Evolutionary conservation across 768 basidiomycete genomes (phyloP), one percentile per base, ranked within the genome.

Genomic region (Auricularia heimuer): DNA sequence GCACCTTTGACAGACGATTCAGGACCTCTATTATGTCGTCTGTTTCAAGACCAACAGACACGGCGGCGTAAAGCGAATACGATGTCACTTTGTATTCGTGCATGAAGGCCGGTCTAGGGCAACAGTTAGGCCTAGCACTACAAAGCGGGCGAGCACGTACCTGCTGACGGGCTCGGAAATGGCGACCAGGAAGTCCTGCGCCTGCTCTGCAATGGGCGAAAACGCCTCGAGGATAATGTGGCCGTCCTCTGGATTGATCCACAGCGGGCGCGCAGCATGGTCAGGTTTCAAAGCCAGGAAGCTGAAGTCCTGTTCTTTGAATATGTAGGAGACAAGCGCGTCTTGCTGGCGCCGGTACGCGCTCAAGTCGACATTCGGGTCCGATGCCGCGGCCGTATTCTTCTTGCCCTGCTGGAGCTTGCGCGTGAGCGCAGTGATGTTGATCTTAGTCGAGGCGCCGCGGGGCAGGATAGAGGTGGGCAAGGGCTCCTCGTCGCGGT

Each of bases 61-160:
- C 96, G 62, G 97, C 97, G 66, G 97, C 97, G 75, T 99, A 98
- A 16, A 99, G 81, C 18, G 96, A 98, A 76, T 98, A 97, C 56
- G 94, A 89, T 65, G 96, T 98, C 73, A 99, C 85, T 78, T 96
- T 94, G 82, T 98, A 99, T 80, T 98, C 97, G 78, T 99, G 96
- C 68, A 98, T 95, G 77, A 96, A 94, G 61, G 93, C 88, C 63
- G 97, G 97, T 81, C 96, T 96, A 69, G 35, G 47, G 65, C 21
- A 29, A 73, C 29, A 29, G n/a, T 60, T 58, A 54, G 39, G 16
- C 16, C 12, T 34, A 14, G n/a, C 12, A 35, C 14, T 8, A n/a
- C 16, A 18, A 24, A 14, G 36, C 12, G 24, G 34, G 24, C 16
- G n/a, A n/a, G 71, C 39, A 80, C 91, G 76, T 76, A 96, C 94